phyloP scores from a whole-genome alignment of 2,329 filamentous ascomycete genomes.

The Arthrinium puccinioides region DNA sequence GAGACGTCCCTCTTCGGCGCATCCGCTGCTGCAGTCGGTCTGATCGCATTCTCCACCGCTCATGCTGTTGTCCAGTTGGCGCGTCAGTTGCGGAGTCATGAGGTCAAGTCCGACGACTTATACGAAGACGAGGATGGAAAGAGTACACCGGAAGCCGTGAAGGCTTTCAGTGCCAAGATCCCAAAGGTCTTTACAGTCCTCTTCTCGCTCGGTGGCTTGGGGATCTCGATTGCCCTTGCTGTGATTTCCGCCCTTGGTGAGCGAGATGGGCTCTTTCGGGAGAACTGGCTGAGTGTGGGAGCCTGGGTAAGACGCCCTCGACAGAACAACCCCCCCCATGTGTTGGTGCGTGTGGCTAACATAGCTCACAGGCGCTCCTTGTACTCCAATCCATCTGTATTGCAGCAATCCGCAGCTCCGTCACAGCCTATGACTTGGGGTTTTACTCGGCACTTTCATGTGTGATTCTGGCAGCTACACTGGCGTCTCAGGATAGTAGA shows the following conservation, averaged over 20 bases:
- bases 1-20: constrained; percentile 12
- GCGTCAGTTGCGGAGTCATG: constrained; percentile 12
- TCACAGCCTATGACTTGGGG: constrained; percentile 46
- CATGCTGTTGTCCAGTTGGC: constrained; percentile 14
- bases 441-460: constrained; percentile 42
- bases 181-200: constrained; percentile 49
- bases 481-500: constrained; percentile 36
- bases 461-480: constrained; percentile 33
- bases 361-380: constrained; percentile 35
- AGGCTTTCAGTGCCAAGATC: constrained; percentile 52
- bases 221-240: constrained; percentile 48
- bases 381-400: constrained; percentile 44
- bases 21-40: constrained; percentile 17
- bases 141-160: constrained; percentile 55
- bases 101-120: constrained; percentile 29
- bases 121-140: constrained; percentile 67
- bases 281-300: constrained; percentile 53
- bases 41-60: constrained; percentile 14
- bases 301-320: constrained; percentile 50
- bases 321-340: constrained; percentile 6
- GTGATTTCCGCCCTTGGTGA: constrained; percentile 39
- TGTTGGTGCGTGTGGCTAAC: constrained; percentile 8
- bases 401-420: constrained; percentile 39
- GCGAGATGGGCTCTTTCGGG: constrained; percentile 34
- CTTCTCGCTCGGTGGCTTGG: constrained; percentile 46